A percentile compares a stretch with the other conserved stretches of the same genome.
Evolutionary conservation across 345 rosid species (phyloP).

Genomic region (Gossypium australe): DNA sequence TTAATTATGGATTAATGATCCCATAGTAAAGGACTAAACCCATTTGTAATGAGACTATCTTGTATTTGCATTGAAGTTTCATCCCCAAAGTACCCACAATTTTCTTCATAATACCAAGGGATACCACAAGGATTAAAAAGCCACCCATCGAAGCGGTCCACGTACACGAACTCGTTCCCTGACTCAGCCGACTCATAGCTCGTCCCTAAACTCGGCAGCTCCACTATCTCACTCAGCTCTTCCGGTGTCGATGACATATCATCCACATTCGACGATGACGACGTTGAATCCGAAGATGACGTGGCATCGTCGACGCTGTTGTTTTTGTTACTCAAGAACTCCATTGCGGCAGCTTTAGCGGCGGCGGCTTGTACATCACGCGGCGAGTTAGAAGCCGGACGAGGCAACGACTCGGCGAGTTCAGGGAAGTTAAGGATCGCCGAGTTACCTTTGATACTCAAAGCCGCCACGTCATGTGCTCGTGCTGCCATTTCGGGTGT

Average conservation of each 20-base stretch:
- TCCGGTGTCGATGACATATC: conserved; percentile 49
- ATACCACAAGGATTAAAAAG: conserved; percentile 24
- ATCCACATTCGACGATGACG: conserved; percentile 24
- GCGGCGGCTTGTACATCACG: conserved; percentile 54
- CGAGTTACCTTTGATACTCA: conserved; percentile 43
- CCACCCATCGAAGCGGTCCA: conserved; percentile 47
- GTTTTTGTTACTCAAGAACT: neutral
- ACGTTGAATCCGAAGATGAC: conserved; percentile 10
- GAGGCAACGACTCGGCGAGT: conserved; percentile 38
- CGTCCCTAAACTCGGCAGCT: conserved; percentile 69
- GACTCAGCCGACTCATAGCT: conserved; percentile 39
- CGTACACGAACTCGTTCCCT: conserved; percentile 51
- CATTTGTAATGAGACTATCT: conserved; percentile 22
- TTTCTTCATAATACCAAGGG: conserved; percentile 38
- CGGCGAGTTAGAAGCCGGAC: conserved; percentile 41
- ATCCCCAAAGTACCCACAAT: conserved; percentile 36
- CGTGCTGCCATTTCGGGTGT: conserved; percentile 68
- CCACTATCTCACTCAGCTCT: conserved; percentile 74
- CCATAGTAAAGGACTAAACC: conserved; percentile 41
- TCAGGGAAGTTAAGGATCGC: conserved; percentile 57
- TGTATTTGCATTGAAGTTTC: conserved; percentile 30
- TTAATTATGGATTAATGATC: conserved; percentile 24
- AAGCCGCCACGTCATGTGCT: conserved; percentile 57
- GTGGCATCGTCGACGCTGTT: neutral
- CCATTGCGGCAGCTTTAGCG: conserved; percentile 48